Evolutionary conservation across 2,329 filamentous ascomycete genomes (phyloP), one percentile per base, ranked within the genome.

Genomic region (Pseudonectria foliicola): DNA sequence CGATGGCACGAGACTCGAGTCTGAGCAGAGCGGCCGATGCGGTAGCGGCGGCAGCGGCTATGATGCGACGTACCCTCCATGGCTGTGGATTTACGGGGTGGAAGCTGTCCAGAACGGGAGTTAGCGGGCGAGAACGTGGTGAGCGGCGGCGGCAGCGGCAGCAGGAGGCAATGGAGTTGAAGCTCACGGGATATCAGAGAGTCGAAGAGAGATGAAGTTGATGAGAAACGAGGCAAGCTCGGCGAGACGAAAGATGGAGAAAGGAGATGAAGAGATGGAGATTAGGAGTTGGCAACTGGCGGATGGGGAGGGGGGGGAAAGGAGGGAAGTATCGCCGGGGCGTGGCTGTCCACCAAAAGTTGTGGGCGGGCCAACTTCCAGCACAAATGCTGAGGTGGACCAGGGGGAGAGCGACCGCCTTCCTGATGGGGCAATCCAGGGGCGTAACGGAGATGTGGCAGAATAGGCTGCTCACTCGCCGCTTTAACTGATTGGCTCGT

Each of bases 51-150:
- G 46, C 37, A 52, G 48, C 53, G 52, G 44, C 49, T 51, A 52
- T 42, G 36, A 39, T 39, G 44, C 46, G 44, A 62, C 66, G 53
- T 68, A 71, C 68, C 68, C 66, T 71, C 72, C 72, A 76, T 76
- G 61, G 62, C 68, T 67, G 62, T 61, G 60, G 66, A 64, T 71
- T 67, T 57, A 52, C 45, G 49, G 44, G 50, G 52, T 50, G 54
- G 53, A 56, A 53, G 49, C 54, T 59, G 49, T 53, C 50, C 50
- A 52, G 49, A 52, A 51, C 53, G 46, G 49, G 49, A 48, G 51
- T 53, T 53, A 53, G 50, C 45, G 49, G 49, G 45, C 42, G 44
- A 43, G 39, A 43, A 38, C 40, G 38, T 27, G 30, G 30, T 31
- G 41, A 37, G 39, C 40, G 39, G 43, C 30, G 35, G 33, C 45